Evolutionary conservation across 1,284 basidiomycete genomes (phyloP).

Genomic region (Cutaneotrichosporon mucoides): DNA sequence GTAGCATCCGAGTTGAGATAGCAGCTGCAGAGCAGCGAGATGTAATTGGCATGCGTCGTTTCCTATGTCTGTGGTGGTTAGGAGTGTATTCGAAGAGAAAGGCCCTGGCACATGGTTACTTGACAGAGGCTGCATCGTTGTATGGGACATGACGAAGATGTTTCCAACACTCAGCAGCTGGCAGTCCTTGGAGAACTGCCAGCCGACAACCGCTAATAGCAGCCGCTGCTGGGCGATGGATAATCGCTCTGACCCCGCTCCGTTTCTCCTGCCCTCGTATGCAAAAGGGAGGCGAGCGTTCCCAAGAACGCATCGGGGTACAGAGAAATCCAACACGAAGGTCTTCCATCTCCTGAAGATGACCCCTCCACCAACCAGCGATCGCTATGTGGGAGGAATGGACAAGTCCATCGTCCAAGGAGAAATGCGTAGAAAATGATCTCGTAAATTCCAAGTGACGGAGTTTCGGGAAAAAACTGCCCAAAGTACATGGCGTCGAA

Average conservation of each 20-base stretch:
- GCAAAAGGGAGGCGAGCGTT: conserved; percentile 16
- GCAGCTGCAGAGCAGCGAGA: background rate
- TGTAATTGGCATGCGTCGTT: background rate
- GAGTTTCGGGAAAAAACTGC: background rate
- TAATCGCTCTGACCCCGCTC: conserved; percentile 18
- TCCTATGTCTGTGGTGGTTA: background rate
- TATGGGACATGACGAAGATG: background rate
- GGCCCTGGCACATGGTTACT: no score
- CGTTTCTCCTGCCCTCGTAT: conserved; percentile 20
- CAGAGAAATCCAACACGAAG: background rate
- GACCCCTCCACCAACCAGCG: no score
- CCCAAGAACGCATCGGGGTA: conserved; percentile 20
- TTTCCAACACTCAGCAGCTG: background rate
- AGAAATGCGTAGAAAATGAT: background rate
- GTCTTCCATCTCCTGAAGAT: no score
- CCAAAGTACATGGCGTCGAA: background rate
- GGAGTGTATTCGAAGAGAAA: background rate
- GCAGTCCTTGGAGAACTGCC: background rate
- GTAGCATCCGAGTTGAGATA: conserved; percentile 5
- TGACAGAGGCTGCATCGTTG: background rate
- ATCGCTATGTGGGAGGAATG: no score
- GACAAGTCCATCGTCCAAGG: background rate
- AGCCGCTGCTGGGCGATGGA: background rate
- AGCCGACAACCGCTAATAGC: background rate
- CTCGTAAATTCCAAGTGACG: background rate